Conservation (phyloP, 148 eudicot species). For the Silene conica region DNA sequence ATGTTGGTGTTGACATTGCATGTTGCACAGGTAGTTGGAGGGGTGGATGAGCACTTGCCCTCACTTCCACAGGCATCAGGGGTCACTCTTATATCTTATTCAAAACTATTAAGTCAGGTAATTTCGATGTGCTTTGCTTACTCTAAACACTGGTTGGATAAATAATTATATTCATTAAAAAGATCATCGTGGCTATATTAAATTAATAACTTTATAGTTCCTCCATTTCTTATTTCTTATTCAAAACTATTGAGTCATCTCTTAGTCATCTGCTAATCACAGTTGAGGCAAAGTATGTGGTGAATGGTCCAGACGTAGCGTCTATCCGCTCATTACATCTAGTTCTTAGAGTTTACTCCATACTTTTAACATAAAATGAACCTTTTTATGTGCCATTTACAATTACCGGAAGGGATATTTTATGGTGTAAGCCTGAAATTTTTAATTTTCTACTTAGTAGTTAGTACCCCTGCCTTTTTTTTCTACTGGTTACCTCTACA, state of each 20-base stretch:
- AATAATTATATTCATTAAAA: background rate
- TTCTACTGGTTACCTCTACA: no score
- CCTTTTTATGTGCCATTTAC: no score
- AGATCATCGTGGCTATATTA: background rate
- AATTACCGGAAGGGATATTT: no score
- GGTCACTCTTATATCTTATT: slow-evolving; percentile 66
- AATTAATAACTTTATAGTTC: background rate
- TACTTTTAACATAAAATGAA: no score
- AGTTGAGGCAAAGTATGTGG: no score
- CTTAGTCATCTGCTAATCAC: no score
- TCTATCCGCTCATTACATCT: background rate
- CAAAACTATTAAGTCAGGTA: slow-evolving; percentile 74
- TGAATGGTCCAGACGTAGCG: no score
- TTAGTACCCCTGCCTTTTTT: no score
- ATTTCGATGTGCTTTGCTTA: slow-evolving; percentile 5
- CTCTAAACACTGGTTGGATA: background rate
- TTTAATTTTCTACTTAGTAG: no score
- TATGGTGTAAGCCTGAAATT: no score
- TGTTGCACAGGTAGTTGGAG: slow-evolving; percentile 71
- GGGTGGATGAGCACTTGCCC: slow-evolving; percentile 80
- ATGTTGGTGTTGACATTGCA: background rate
- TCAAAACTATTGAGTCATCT: no score
- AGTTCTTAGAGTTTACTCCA: no score
- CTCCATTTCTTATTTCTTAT: background rate
- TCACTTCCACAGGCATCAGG: slow-evolving; percentile 67